Conservation (phyloP, 192 early-diverging fungal species). For the Coemansia furcata region DNA sequence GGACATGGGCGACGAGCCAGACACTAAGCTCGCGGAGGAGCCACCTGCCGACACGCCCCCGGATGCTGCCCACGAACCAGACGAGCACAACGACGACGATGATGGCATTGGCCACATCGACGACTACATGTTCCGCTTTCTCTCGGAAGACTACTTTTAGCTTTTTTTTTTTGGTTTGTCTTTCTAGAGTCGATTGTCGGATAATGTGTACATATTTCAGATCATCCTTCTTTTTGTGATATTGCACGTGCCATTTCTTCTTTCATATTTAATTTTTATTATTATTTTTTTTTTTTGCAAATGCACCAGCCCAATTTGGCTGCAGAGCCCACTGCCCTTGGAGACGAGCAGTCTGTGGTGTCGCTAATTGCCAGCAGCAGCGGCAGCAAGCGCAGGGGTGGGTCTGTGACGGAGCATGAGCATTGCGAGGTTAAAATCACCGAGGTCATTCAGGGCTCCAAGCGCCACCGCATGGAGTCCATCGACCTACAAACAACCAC, state of each 20-base stretch:
- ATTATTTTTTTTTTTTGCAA: not conserved
- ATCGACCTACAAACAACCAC: not conserved
- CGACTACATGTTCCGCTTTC: slow-evolving; percentile 68
- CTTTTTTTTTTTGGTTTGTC: not conserved
- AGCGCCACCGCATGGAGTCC: slow-evolving; percentile 23
- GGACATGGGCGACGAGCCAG: slow-evolving; percentile 28
- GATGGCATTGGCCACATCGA: slow-evolving; percentile 68
- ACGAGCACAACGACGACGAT: slow-evolving; percentile 22
- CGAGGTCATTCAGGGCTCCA: slow-evolving; percentile 3
- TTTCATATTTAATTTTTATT: not conserved
- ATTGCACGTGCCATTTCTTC: not conserved
- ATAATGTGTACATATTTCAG: not conserved
- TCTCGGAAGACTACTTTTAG: slow-evolving; percentile 11
- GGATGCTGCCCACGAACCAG: not conserved
- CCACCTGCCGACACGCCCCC: not conserved
- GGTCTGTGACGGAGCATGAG: slow-evolving; percentile 3
- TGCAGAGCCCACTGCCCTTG: not conserved
- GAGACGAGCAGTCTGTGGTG: not conserved
- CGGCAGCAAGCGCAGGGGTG: slow-evolving; percentile 24
- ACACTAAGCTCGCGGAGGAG: not conserved
- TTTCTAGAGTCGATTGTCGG: not conserved
- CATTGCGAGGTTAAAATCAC: not conserved
- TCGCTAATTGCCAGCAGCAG: slow-evolving; percentile 10
- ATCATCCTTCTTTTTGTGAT: not conserved
- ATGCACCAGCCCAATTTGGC: not conserved